Evolutionary conservation across 805 yeast genomes (phyloP), one percentile per base, ranked within the genome.

Genomic region (Metahyphopichia silvanorum): DNA sequence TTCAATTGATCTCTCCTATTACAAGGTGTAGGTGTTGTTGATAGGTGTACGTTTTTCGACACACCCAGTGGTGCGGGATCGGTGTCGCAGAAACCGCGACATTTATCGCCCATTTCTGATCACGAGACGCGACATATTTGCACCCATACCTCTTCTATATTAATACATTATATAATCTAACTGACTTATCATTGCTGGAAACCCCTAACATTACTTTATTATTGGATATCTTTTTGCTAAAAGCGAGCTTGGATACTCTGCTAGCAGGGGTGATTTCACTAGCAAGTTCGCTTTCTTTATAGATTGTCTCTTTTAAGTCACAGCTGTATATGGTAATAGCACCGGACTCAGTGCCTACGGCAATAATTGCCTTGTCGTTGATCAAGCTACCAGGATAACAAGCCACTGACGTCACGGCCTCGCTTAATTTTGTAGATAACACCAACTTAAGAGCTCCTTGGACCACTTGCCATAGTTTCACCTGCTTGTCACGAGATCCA

Each of bases 401-500:
- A 29, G 82, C 77, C 3, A 86, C 59, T 0, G 94, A 77, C 0
- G 95, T 86, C 3, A 84, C 78, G 2, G 94, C 76, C 13, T 62
- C 69, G 0, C 44, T 43, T 26, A 80, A 61, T 42, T 76, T 80
- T n/a, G 67, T 28, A 2, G 69, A 47, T 3, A 59, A 44, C 2
- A 65, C 53, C 21, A 65, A 35, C n/a, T 46, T 60, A 26, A 68
- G 71, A 4, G 39, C 41, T 1, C 49, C 57, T 4, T 60, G 68
- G 8, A 51, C 50, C 7, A 76, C 56, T 29, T 60, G 60, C 96
- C 96, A 89, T 12, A 80, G 62, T 49, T 84, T 86, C 31, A 89
- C 54, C 3, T 78, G 72, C 49, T 81, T 84, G 55, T 93, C 98
- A 55, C 98, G 76, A 2, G 95, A 82, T 0, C 82, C 94, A 0